Evolutionary conservation across 257 asterid species (phyloP).

Genomic region (Haberlea rhodopensis): DNA sequence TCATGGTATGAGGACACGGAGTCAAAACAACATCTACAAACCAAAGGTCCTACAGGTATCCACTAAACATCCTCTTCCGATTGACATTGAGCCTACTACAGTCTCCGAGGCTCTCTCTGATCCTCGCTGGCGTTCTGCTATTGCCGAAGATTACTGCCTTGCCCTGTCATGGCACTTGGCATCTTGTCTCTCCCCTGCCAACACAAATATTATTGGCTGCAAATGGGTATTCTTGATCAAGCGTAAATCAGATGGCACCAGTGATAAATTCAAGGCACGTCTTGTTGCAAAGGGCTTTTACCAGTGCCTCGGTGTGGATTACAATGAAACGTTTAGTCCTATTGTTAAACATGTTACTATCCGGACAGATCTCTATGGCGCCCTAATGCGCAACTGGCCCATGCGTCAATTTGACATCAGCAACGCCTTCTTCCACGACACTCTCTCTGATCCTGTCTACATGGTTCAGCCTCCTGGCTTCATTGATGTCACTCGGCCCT

Average conservation of each 20-base stretch:
- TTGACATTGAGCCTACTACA: neutral
- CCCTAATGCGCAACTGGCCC: too few relatives aligned
- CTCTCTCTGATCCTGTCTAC: neutral
- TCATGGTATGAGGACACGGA: neutral
- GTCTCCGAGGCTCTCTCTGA: neutral
- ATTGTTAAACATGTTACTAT: too few relatives aligned
- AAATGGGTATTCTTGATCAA: neutral
- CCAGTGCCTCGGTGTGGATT: neutral
- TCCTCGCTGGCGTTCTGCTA: neutral
- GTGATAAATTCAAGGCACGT: neutral
- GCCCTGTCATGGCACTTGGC: neutral
- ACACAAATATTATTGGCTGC: too few relatives aligned
- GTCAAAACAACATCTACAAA: neutral
- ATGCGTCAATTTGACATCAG: too few relatives aligned
- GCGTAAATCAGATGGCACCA: neutral
- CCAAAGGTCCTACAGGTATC: neutral
- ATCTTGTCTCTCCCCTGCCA: neutral
- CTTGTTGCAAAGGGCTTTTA: conserved; percentile 3
- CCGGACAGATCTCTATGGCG: too few relatives aligned
- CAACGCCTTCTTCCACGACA: neutral
- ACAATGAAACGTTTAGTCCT: neutral
- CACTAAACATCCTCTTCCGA: neutral
- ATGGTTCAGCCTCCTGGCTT: neutral
- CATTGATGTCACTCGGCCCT: neutral
- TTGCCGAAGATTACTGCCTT: neutral